Base-by-base conservation (phyloP, 495 filamentous ascomycete genomes). In the Neurospora sp. region DNA sequence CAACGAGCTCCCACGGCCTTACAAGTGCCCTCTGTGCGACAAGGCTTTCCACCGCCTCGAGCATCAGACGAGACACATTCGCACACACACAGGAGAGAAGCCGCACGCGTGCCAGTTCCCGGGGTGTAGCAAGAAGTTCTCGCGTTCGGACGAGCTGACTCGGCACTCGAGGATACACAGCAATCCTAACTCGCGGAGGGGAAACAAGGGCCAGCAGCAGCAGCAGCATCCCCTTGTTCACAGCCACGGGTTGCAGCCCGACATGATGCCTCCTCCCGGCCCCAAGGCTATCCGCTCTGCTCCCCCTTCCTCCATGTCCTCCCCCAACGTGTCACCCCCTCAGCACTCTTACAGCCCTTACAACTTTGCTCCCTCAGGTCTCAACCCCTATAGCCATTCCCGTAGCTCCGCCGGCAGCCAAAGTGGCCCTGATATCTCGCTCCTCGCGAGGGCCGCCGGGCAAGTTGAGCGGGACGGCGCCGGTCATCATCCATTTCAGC, bases 41-140 rank as follows among this genome's bases (percentile, higher is more conserved):
- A 97, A 98, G 86, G 96, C 96, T 40, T 99, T 99, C 86, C 96
- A 99, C 87, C 93, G 96, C 74, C 87, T 99, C 69, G 96, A 99
- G 84, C 96, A 99, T 81, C 96, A 99, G 85, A 99, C 96, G 38
- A 88, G 96, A 74, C 96, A 99, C 81, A 98, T 99, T 79, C 89
- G 96, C 75, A 98, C 96, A 9, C 96, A 99, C 81, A 99, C 96
- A 2, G 96, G 96, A 73, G 96, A 99, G 85, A 99, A 98, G 85
- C 96, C 96, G 20, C 96, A 99, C 78, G 94, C 91, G 48, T 99
- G 96, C 88, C 89, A 91, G 77, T 97, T 93, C 78, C 93, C 93
- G 5, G 95, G 94, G 70, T 99, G 96, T 88, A 96, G 93, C 69
- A 99, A 99, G 84, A 92, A 94, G 73, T 99, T 99, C 88, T 96